Evolutionary conservation across 805 yeast genomes (phyloP), one percentile per base, ranked within the genome.

Genomic region (Kuraishia molischiana): DNA sequence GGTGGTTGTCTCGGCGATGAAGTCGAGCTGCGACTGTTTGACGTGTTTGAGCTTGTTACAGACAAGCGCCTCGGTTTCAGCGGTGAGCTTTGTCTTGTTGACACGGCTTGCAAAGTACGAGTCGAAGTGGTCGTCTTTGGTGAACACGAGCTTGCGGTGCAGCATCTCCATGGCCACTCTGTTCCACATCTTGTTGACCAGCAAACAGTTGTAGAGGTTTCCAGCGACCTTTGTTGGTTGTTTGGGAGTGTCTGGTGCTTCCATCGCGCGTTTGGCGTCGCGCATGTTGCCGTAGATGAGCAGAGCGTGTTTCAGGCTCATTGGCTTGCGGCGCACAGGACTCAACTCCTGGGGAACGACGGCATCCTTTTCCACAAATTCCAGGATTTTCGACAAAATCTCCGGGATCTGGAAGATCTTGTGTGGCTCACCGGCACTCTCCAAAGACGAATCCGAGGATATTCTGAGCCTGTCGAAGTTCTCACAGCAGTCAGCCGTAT

Each of bases 351-450:
- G 70, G 2, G 90, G 90, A n/a, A 77, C 62, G 17, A 41, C 33
- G 36, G 51, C 56, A 42, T 67, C 72, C 19, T 61, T 56, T 40
- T 81, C 86, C n/a, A 81, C 79, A 51, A 64, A 74, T 19, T 63
- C 59, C 18, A 85, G 56, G 10, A 86, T 82, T 38, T 67, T 64
- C 42, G 65, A 56, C 13, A 86, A 62, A 37, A 86, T 79, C 54
- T 86, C 96, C 0, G 95, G 95, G 26, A 81, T 77, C 36, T 67
- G 64, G 49, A 86, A 81, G 6, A 86, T 13, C 35, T 26, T 24
- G 32, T 28, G 31, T 9, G 31, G 31, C 8, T 6, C 17, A 8
- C 13, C 14, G 21, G 19, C 6, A 20, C 21, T 31, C 10, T 22
- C 26, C 26, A 22, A 8, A 22, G 10, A 8, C 8, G 26, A 22